Evolutionary conservation across 345 rosid species (phyloP), one percentile per base, ranked within the genome.

Genomic region (Erodium maritimum): DNA sequence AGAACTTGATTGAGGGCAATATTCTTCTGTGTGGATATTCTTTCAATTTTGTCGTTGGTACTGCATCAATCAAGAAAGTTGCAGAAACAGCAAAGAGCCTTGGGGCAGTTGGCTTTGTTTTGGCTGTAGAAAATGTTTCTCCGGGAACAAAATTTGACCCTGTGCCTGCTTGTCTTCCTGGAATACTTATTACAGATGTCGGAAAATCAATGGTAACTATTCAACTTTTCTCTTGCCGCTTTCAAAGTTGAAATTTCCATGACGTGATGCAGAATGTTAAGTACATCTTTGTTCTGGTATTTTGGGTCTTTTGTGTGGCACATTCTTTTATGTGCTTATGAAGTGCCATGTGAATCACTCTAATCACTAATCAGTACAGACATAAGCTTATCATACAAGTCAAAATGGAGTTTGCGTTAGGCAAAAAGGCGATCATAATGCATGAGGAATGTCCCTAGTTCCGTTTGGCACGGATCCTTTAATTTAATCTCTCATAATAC

Each of bases 91-190:
- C 95, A 58, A 85, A 84, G 80, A 77, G 75, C 73, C 85, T 93
- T 18, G 96, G 96, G 18, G 99, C 99, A 0, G 80, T 67, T 76
- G 99, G 99, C 55, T 93, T 93, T 71, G 96, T 93, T 72, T 94
- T 93, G 58, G 99, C 85, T 58, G 99, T 93, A n/a, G 99, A 93
- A 80, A 87, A 73, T 70, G 86, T 75, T 55, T 87, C 97, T 64
- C 97, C 99, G 1, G 99, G 95, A 71, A 73, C 97, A 37, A 93
- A 93, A 67, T 93, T 87, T 20, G 95, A 89, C 66, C 99, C 99
- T 24, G 99, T 93, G 33, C 90, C 99, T 52, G 79, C 80, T 71
- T 73, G 77, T 68, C 56, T 82, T 72, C 99, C 99, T 10, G 99
- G 99, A 25, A 80, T 93, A 69, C 81, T 90, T 56, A 82, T 93